Base-by-base conservation (phyloP, 495 filamentous ascomycete genomes). In the Wilcoxina mikolae region DNA sequence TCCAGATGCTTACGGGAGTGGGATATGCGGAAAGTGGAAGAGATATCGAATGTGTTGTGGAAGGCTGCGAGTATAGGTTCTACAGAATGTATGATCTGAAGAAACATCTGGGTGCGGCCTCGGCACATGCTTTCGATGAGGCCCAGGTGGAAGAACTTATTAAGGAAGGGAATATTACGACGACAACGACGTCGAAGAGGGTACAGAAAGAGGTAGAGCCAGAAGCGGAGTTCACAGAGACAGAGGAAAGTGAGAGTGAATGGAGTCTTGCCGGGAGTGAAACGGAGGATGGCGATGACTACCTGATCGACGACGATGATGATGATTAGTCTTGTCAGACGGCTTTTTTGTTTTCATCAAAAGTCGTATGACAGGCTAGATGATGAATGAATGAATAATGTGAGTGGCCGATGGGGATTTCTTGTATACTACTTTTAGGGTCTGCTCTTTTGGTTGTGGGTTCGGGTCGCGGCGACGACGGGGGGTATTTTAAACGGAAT, bases 11-110 rank as follows among this genome's bases (percentile, higher is more conserved):
- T 22, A 66, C 62, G 2, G 63, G 63, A 0, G 44, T 59, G 18
- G 62, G 62, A 20, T 66, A 66, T 41, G 62, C 65, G 28, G 52
- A 61, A 11, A 60, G 50, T 24, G 62, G 62, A 12, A 58, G 62
- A 11, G 39, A 61, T 35, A 58, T 65, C 31, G 38, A 60, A 24
- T 65, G 62, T n/a, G 22, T 55, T 7, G 61, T 65, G 17, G 61
- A 64, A 3, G 56, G 46, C 9, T 65, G 62, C n/a, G 31, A 39
- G n/a, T 65, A 58, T 41, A 49, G 62, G 17, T 65, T 61, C 33
- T 54, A 23, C 18, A 65, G 62, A 31, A 29, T 61, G 29, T 58
- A 56, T 39, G 62, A 65, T 49, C 25, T 65, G 28, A 58, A 35
- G 39, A 29, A 33, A n/a, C 62, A 65, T 55, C 38, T 65, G 27